Base-by-base conservation (phyloP, 2,329 filamentous ascomycete genomes). In the Harringtonia lauricola region DNA sequence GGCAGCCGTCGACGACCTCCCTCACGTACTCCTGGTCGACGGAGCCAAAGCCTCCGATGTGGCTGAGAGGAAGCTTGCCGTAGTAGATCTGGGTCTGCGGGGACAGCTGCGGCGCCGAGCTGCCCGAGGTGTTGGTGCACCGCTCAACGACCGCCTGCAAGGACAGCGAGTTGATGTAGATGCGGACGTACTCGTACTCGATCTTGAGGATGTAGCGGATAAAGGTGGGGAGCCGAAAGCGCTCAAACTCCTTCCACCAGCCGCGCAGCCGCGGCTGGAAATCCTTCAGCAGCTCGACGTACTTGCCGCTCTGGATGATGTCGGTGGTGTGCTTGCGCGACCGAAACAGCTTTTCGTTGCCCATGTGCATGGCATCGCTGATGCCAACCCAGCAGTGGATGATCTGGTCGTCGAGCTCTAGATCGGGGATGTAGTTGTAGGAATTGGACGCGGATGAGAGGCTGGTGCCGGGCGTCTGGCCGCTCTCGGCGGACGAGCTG, bases 101-200 rank as follows among this genome's bases (percentile, higher is more conserved):
- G 6, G 76, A 81, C 15, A 81, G 62, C 51, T 53, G 51, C 12
- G 64, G 59, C 22, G 59, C 50, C 46, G 46, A 24, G 39, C 47
- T 29, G 34, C 48, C 42, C 46, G 46, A n/a, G 15, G 26, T 53
- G 48, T 75, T 88, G 8, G 87, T 90, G 63, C 86, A 95, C 47
- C 89, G 79, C 62, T 95, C 90, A 7, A 96, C 87, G 4, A 96
- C 88, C 19, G 92, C 92, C 64, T 98, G 92, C 2, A 98, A 68
- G 2, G 89, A 89, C 2, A 98, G 71, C 1, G 89, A 95, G 60
- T 96, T 95, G 65, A 95, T 76, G 58, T 96, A 96, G 41, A 95
- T 84, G 55, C 90, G 79, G 22, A 90, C 87, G 58, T 95, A 95
- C 57, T 96, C 87, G 57, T 92, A 95, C 65, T 98, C 92, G 51